Conservation (phyloP, 164 flowering plant species). For the Santalum album region DNA sequence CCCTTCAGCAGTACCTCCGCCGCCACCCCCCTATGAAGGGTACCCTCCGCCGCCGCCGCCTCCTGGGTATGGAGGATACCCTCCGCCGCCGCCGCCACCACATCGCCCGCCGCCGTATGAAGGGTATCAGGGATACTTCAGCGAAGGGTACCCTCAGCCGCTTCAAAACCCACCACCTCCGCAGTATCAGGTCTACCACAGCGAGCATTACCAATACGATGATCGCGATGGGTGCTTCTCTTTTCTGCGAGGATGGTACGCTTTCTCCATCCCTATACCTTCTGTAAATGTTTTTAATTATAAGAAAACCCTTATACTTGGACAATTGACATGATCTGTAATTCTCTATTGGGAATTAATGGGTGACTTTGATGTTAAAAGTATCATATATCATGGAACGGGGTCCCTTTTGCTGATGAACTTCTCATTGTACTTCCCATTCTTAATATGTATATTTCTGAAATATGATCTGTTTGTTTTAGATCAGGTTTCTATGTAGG, state of each 20-base stretch:
- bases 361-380: too few species aligned
- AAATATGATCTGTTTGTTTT: too few species aligned
- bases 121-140: conserved; percentile 33
- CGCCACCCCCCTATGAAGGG: conserved; percentile 20
- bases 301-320: background rate
- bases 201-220: conserved; percentile 15
- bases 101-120: conserved; percentile 1
- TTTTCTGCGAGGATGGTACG: conserved; percentile 33
- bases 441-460: too few species aligned
- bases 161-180: conserved; percentile 9
- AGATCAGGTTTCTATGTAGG: too few species aligned
- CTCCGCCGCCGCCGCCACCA: conserved; percentile 4
- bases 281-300: background rate
- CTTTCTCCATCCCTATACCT: background rate
- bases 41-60: conserved; percentile 20
- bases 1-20: conserved; percentile 17
- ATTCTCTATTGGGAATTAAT: too few species aligned
- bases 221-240: conserved; percentile 24
- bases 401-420: too few species aligned
- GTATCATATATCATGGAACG: too few species aligned
- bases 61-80: conserved; percentile 5
- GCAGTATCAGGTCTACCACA: conserved; percentile 10
- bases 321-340: background rate
- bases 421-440: too few species aligned
- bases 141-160: conserved; percentile 14